Evolutionary conservation across 192 early-diverging fungal genomes (phyloP).

Genomic region (Linnemannia exigua): DNA sequence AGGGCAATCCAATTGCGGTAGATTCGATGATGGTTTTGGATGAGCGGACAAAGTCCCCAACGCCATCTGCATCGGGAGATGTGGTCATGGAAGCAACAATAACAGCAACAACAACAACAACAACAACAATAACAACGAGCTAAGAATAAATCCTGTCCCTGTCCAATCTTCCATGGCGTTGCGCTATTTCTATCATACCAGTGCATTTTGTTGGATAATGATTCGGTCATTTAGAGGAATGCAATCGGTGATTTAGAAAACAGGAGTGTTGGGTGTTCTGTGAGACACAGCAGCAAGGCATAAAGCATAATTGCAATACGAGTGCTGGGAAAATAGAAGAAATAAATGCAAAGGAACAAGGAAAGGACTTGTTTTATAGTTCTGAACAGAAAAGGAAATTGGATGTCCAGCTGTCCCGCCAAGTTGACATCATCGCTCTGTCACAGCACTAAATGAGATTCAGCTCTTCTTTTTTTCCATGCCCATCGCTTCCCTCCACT

Average conservation of each 20-base stretch:
- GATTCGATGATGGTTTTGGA: neutral
- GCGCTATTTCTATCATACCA: neutral
- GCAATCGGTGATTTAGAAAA: too few relatives aligned
- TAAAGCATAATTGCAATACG: neutral
- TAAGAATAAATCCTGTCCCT: neutral
- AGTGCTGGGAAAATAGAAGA: neutral
- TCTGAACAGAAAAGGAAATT: constrained; percentile 11
- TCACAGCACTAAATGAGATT: neutral
- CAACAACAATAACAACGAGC: neutral
- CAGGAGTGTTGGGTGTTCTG: too few relatives aligned
- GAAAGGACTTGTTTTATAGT: neutral
- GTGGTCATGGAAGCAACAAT: neutral
- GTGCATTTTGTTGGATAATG: too few relatives aligned
- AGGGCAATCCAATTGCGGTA: neutral
- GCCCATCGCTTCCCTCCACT: neutral
- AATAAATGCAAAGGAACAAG: neutral
- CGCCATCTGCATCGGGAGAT: neutral
- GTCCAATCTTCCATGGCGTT: neutral
- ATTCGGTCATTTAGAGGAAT: too few relatives aligned
- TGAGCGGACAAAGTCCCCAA: neutral
- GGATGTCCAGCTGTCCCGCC: neutral
- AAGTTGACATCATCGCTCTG: neutral
- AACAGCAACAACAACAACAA: neutral
- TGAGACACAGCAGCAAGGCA: neutral
- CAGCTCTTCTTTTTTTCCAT: neutral